Evolutionary conservation across 371 early-diverging fungal species (phyloP).

Genomic region (Zychaea mexicana): DNA sequence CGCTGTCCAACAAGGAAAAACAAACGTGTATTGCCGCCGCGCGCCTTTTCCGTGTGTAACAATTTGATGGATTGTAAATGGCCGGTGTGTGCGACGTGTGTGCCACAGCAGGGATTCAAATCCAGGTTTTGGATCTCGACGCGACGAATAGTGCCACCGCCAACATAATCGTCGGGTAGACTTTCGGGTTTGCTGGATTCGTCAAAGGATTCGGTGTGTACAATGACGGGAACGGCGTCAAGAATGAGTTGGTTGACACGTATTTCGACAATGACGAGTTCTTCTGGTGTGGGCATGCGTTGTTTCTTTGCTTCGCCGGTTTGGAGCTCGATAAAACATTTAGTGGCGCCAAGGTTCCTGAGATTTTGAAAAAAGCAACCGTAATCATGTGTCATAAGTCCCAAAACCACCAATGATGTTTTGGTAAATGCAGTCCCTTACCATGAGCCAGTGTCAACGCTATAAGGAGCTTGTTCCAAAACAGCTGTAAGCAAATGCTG

Average conservation of each 20-base stretch:
- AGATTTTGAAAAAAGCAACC: too few relatives aligned
- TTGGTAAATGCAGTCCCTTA: too few relatives aligned
- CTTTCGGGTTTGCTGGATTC: slow-evolving; percentile 44
- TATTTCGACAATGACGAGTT: slow-evolving; percentile 53
- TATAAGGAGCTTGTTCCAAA: slow-evolving; percentile 60
- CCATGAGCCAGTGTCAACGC: slow-evolving; percentile 72
- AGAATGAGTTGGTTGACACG: slow-evolving; percentile 63
- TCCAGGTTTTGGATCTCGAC: slow-evolving; percentile 63
- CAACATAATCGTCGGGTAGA: slow-evolving; percentile 65
- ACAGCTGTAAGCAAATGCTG: slow-evolving; percentile 79
- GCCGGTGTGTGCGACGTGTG: slow-evolving; percentile 63
- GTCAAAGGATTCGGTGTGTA: slow-evolving; percentile 36
- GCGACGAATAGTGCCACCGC: slow-evolving; percentile 63
- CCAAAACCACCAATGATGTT: too few relatives aligned
- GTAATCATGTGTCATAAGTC: too few relatives aligned
- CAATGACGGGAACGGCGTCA: slow-evolving; percentile 50
- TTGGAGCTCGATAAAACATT: slow-evolving; percentile 63
- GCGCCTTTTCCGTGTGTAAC: slow-evolving; percentile 65
- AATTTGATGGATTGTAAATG: slow-evolving; percentile 70
- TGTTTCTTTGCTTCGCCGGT: slow-evolving; percentile 28
- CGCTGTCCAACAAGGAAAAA: slow-evolving; percentile 73
- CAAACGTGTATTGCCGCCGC: slow-evolving; percentile 69
- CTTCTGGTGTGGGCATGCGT: slow-evolving; percentile 40
- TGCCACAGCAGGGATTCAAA: slow-evolving; percentile 84
- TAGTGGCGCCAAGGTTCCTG: slow-evolving; percentile 62